Evolutionary conservation across 805 yeast species (phyloP), one percentile per base, ranked within the genome.

Genomic region (baker's yeast (Saccharomyces cerevisiae)): DNA sequence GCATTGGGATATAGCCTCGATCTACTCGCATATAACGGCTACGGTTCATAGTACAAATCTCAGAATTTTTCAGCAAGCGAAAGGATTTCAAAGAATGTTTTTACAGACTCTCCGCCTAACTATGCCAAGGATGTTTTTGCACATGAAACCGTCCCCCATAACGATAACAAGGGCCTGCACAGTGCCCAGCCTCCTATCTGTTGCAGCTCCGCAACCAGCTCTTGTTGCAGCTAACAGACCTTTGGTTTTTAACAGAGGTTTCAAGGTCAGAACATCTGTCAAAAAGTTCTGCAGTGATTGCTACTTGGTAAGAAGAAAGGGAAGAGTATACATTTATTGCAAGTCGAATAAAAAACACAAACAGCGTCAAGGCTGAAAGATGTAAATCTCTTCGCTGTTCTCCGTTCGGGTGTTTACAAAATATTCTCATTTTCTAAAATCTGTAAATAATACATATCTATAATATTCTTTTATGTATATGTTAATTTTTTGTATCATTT

Each of bases 221-320:
- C 43, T 36, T 36, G 24, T 22, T 10, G 22, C 43, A 36, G 43
- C 11, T 6, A 36, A 36, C 24, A n/a, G 24, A 10, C 17, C 43
- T 17, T 8, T 36, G 43, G 43, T 36, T 17, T 57, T 74, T 30
- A 63, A 73, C 4, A 82, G 97, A 71, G 84, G 90, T 3, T 90
- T 92, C 79, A 92, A 92, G 70, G 96, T 90, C 48, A 84, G 92
- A 71, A 83, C 97, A 4, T 81, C 98, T 0, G 96, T 94, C 53
- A 91, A 91, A 76, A 94, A 88, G 76, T 86, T 89, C 73, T 94
- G 99, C 71, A 78, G 85, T 41, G 94, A 89, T 69, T 94, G 99
- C 70, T 87, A 85, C 62, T 81, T 89, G 72, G 97, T 94, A 10
- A 86, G 95, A 73, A 85, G 98, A 72, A 94, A 91, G 73, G 99